A percentile compares a stretch with the other conserved stretches of the same genome.
These are phyloP conservation scores for Ochetophila trinervis DNA, from an alignment of 306 rosid genomes.

Conservation along the genomic window DNA sequence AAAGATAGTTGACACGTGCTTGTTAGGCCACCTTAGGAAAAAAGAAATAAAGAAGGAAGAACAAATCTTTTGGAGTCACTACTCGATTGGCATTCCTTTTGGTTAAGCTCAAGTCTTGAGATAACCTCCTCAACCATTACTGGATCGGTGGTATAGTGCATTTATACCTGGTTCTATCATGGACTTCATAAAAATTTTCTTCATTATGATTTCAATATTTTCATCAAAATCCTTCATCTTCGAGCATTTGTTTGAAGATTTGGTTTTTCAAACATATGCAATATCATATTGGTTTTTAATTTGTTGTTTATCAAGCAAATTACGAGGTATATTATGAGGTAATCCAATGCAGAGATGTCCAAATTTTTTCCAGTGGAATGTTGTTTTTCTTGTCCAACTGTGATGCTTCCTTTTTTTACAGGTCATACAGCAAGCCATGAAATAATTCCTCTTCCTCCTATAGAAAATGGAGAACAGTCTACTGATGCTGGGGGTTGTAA, in stretches of 20 bases:
- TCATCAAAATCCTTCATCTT: not conserved
- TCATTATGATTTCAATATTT: not conserved
- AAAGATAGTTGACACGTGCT: too few relatives aligned
- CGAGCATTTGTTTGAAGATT: not conserved
- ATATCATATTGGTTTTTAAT: too few relatives aligned
- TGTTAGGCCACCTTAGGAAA: too few relatives aligned
- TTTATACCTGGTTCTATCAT: too few relatives aligned
- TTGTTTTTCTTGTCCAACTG: conserved; percentile 3
- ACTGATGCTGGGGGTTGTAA: conserved; percentile 44
- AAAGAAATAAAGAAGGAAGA: too few relatives aligned
- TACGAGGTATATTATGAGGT: not conserved
- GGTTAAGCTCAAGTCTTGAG: too few relatives aligned
- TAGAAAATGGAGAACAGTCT: conserved; percentile 31
- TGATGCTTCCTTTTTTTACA: conserved; percentile 24
- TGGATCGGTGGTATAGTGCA: too few relatives aligned
- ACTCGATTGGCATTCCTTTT: too few relatives aligned
- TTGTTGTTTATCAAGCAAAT: too few relatives aligned
- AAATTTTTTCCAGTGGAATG: not conserved
- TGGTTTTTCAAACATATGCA: not conserved
- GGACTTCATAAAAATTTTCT: too few relatives aligned
- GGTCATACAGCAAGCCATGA: conserved; percentile 23
- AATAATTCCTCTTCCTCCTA: conserved; percentile 42
- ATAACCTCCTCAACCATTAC: too few relatives aligned
- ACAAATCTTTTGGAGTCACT: too few relatives aligned
- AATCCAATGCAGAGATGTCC: not conserved